phyloP scores from a whole-genome alignment of 352 stramenopile genomes.

The Halophytophthora batemanensis region DNA sequence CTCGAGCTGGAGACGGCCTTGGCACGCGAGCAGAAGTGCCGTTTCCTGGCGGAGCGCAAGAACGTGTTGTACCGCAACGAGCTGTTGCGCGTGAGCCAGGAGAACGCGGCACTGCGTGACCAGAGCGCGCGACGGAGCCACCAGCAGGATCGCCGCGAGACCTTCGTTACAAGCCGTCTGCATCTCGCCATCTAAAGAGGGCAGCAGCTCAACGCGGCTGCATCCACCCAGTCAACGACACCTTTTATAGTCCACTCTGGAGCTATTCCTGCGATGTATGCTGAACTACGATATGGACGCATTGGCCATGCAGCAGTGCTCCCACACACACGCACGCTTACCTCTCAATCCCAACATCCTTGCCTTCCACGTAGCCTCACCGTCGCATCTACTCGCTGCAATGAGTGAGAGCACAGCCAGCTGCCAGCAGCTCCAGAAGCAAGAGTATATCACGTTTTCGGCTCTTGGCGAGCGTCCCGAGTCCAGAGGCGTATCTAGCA shows the following conservation, averaged over 20 bases:
- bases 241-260: background rate
- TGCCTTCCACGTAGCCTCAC: too few species aligned
- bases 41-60: conserved; percentile 67
- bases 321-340: too few species aligned
- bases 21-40: conserved; percentile 66
- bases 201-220: too few species aligned
- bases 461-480: background rate
- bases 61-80: conserved; percentile 77
- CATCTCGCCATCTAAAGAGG: conserved; percentile 38
- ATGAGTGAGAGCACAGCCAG: too few species aligned
- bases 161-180: conserved; percentile 29
- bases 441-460: background rate
- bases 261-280: background rate
- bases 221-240: background rate
- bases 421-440: background rate
- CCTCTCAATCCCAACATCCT: too few species aligned
- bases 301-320: too few species aligned
- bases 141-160: conserved; percentile 17
- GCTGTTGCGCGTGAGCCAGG: conserved; percentile 47
- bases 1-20: conserved; percentile 35
- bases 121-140: conserved; percentile 24
- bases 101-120: conserved; percentile 50
- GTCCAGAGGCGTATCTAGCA: background rate
- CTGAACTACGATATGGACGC: too few species aligned
- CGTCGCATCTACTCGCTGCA: too few species aligned